A percentile compares a stretch with the other conserved stretches of the same genome.
Evolutionary conservation across 2,329 filamentous ascomycete genomes (phyloP).

Genomic region (Monosporascus sp.): DNA sequence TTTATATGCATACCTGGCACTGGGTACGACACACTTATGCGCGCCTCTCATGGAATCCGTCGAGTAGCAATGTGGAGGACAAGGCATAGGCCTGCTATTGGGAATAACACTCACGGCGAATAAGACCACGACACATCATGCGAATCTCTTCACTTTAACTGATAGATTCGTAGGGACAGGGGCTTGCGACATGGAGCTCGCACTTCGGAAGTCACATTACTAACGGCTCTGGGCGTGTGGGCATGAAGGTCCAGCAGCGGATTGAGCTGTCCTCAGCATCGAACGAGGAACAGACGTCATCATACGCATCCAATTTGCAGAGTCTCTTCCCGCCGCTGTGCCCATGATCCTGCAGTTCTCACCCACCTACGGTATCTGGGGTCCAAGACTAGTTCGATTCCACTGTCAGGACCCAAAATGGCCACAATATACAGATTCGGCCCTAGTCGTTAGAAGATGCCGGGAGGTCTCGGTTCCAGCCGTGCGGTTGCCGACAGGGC

Average conservation of each 20-base stretch:
- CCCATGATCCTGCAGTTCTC: neutral
- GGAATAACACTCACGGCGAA: no score
- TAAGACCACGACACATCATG: no score
- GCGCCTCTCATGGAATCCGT: no score
- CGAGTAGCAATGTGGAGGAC: neutral
- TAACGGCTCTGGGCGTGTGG: neutral
- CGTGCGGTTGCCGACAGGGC: neutral
- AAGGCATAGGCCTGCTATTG: neutral
- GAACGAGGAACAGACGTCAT: neutral
- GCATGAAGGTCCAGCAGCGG: conserved; percentile 6
- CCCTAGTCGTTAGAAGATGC: neutral
- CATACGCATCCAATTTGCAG: neutral
- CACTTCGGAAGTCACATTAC: no score
- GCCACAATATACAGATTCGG: neutral
- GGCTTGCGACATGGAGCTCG: no score
- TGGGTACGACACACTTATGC: neutral
- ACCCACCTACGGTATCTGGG: neutral
- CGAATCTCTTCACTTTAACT: no score
- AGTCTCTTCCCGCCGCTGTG: neutral
- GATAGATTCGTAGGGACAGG: no score
- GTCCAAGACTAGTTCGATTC: neutral
- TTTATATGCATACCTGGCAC: neutral
- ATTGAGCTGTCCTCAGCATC: conserved; percentile 4
- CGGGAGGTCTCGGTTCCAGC: neutral
- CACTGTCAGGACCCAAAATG: neutral